Conservation (phyloP, 176 grass and related monocot species). For the Aegilops umbellulata region DNA sequence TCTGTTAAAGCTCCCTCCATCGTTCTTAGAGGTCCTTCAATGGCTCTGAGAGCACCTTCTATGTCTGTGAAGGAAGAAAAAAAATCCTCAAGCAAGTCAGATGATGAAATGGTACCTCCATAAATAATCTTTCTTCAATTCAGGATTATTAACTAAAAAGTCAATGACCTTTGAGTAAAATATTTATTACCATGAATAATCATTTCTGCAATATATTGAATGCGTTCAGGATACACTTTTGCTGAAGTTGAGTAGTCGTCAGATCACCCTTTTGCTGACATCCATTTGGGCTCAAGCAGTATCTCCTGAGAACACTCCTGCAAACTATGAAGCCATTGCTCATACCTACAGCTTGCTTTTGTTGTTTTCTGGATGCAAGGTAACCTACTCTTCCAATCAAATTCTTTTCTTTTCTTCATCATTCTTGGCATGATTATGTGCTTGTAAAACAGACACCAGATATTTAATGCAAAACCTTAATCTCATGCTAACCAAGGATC, state of each 20-base stretch:
- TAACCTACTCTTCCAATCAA: slow-evolving; percentile 28
- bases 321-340: slow-evolving; percentile 98
- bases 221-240: slow-evolving; percentile 68
- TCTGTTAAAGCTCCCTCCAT: slow-evolving; percentile 48
- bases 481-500: slow-evolving; percentile 10
- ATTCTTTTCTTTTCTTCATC: slow-evolving; percentile 20
- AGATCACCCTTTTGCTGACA: slow-evolving; percentile 88
- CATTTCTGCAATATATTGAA: slow-evolving; percentile 38
- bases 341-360: slow-evolving; percentile 90
- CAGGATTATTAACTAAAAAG: slow-evolving; percentile 27
- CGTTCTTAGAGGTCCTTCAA: slow-evolving; percentile 39
- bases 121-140: slow-evolving; percentile 20
- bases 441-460: neutral
- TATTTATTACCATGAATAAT: slow-evolving; percentile 31
- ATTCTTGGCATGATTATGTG: slow-evolving; percentile 13
- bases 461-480: slow-evolving; percentile 1
- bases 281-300: slow-evolving; percentile 94
- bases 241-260: slow-evolving; percentile 79
- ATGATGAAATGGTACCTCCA: slow-evolving; percentile 59
- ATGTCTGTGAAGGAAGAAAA: slow-evolving; percentile 57
- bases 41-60: slow-evolving; percentile 44
- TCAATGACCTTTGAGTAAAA: slow-evolving; percentile 23
- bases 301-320: slow-evolving; percentile 76
- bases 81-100: slow-evolving; percentile 40
- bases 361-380: slow-evolving; percentile 89